These are phyloP conservation scores for Calycina herbarum DNA, from an alignment of 2,329 filamentous ascomycete genomes.

Conservation along the genomic window DNA sequence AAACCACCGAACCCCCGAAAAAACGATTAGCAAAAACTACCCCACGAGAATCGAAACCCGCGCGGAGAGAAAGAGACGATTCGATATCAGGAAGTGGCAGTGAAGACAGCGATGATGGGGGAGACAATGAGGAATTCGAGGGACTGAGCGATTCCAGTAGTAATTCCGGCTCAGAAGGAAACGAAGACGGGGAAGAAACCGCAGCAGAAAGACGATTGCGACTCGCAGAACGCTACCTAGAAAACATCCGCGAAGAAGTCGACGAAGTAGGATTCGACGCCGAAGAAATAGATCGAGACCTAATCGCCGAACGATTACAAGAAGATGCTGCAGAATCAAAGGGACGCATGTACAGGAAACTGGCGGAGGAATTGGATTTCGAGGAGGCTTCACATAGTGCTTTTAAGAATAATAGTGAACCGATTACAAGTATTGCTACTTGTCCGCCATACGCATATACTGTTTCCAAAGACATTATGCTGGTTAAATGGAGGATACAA, in stretches of 20 bases:
- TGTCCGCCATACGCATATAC: slow-evolving; percentile 84
- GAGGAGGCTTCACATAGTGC: slow-evolving; percentile 64
- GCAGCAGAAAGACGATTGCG: slow-evolving; percentile 83
- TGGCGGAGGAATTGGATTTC: slow-evolving; percentile 74
- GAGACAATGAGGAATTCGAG: slow-evolving; percentile 53
- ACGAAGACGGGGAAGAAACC: slow-evolving; percentile 70
- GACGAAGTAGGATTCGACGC: slow-evolving; percentile 90
- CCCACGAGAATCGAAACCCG: slow-evolving; percentile 41
- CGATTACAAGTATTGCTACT: slow-evolving; percentile 77
- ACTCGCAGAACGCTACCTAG: slow-evolving; percentile 88
- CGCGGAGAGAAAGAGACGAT: slow-evolving; percentile 50
- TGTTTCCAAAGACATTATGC: slow-evolving; percentile 76
- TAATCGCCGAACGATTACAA: slow-evolving; percentile 86
- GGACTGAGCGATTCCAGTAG: slow-evolving; percentile 46
- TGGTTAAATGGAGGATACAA: slow-evolving; percentile 89
- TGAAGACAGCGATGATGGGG: slow-evolving; percentile 65
- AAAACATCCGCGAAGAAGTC: slow-evolving; percentile 82
- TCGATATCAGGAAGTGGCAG: slow-evolving; percentile 90
- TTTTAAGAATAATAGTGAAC: slow-evolving; percentile 76
- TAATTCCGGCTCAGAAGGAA: slow-evolving; percentile 62
- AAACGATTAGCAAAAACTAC: slow-evolving; percentile 50
- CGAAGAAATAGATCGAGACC: slow-evolving; percentile 85
- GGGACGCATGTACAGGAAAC: slow-evolving; percentile 80
- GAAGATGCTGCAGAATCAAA: slow-evolving; percentile 92
- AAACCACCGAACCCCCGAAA: slow-evolving; percentile 55